These are phyloP conservation scores for Mycena epipterygia DNA, from an alignment of 768 basidiomycete genomes.

Conservation along the genomic window DNA sequence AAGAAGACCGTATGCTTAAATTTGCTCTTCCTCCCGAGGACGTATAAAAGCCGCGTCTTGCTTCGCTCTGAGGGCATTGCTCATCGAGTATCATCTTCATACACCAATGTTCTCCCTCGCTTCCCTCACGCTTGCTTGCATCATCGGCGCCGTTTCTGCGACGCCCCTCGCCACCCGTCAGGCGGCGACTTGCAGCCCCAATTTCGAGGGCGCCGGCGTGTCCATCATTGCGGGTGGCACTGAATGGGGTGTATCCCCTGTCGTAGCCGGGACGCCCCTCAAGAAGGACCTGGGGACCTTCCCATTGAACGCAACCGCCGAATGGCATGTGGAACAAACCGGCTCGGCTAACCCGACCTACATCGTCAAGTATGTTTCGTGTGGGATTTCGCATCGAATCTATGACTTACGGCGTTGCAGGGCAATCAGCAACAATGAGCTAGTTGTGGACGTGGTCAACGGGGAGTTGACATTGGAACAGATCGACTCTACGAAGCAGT, in stretches of 20 bases:
- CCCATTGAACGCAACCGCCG: slow-evolving; percentile 27
- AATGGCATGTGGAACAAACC: slow-evolving; percentile 35
- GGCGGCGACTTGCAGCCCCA: slow-evolving; percentile 24
- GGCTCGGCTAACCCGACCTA: slow-evolving; percentile 29
- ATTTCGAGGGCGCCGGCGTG: slow-evolving; percentile 33
- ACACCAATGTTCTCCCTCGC: slow-evolving; percentile 22
- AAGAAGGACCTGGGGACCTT: background rate
- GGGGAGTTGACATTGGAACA: slow-evolving; percentile 21
- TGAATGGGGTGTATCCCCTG: slow-evolving; percentile 30
- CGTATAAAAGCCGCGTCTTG: slow-evolving; percentile 11
- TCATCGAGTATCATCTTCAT: background rate
- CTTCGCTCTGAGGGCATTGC: background rate
- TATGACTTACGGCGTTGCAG: background rate
- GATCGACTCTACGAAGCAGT: slow-evolving; percentile 21
- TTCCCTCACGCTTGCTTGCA: slow-evolving; percentile 16
- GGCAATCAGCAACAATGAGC: slow-evolving; percentile 29
- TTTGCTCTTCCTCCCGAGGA: background rate
- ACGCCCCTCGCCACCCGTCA: slow-evolving; percentile 20
- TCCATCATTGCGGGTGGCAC: slow-evolving; percentile 20
- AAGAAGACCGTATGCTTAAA: background rate
- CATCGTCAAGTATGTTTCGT: slow-evolving; percentile 33
- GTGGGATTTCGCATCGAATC: background rate
- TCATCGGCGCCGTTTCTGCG: slow-evolving; percentile 17
- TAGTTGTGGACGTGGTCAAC: slow-evolving; percentile 21
- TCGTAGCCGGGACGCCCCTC: slow-evolving; percentile 29